A percentile compares a stretch with the other conserved stretches of the same genome.
These are phyloP conservation scores for Lizonia empirigonia DNA, from an alignment of 2,329 filamentous ascomycete species.

Conservation along the genomic window DNA sequence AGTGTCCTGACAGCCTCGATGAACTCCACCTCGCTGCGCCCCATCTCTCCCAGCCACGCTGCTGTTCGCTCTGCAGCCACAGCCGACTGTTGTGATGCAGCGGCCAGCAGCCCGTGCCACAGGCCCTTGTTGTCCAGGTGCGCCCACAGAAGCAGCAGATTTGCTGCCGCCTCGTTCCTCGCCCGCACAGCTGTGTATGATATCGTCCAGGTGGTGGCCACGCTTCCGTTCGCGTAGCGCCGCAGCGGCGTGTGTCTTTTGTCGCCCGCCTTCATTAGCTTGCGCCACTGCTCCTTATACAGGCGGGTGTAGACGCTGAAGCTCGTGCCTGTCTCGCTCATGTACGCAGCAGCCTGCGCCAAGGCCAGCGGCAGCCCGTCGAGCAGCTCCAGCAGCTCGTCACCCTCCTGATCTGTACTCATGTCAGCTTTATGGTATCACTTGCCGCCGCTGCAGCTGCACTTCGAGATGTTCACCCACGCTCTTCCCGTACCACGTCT, in stretches of 20 bases:
- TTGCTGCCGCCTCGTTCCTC: constrained; percentile 22
- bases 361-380: constrained; percentile 57
- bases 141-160: constrained; percentile 28
- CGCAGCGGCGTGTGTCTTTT: constrained; percentile 18
- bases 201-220: constrained; percentile 36
- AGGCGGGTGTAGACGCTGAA: constrained; percentile 47
- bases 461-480: background rate
- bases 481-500: constrained; percentile 7
- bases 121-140: constrained; percentile 22
- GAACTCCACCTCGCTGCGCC: constrained; percentile 21
- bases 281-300: constrained; percentile 46
- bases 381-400: constrained; percentile 42
- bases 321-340: constrained; percentile 40
- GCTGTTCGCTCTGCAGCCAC: constrained; percentile 3
- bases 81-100: constrained; percentile 3
- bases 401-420: background rate
- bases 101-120: constrained; percentile 22
- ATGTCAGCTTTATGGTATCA: constrained; percentile 7
- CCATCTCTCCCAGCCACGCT: constrained; percentile 24
- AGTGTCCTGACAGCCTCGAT: constrained; percentile 17
- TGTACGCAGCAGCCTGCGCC: constrained; percentile 54
- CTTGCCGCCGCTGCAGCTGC: background rate
- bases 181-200: constrained; percentile 31
- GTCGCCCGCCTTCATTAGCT: constrained; percentile 24
- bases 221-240: constrained; percentile 36